Evolutionary conservation across 1,139 yeast genomes (phyloP).

Genomic region (Yamadazyma taylorii): DNA sequence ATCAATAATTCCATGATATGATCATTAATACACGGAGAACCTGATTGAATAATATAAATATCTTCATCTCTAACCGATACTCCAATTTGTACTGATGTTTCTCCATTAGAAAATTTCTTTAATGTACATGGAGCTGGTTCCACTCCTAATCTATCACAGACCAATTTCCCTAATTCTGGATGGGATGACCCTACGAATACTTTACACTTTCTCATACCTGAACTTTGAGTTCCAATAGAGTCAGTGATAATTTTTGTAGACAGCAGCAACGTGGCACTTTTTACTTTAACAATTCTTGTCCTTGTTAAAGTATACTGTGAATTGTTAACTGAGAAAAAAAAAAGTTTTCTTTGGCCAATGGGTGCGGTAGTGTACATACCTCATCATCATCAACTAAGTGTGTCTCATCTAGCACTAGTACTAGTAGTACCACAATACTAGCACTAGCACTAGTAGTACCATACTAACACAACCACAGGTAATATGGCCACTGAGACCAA

Average conservation of each 20-base stretch:
- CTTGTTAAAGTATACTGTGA: too few species aligned
- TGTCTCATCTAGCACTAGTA: too few species aligned
- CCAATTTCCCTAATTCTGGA: conserved; percentile 87
- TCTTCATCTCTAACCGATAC: conserved; percentile 81
- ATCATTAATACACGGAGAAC: conserved; percentile 86
- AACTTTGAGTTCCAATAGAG: background rate
- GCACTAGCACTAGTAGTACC: too few species aligned
- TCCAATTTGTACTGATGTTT: conserved; percentile 71
- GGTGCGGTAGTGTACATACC: too few species aligned
- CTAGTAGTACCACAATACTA: too few species aligned
- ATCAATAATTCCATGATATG: conserved; percentile 95
- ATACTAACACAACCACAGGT: too few species aligned
- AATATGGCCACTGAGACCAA: background rate
- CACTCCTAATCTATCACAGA: conserved; percentile 88
- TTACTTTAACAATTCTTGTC: too few species aligned
- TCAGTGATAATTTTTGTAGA: background rate
- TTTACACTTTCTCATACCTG: conserved; percentile 87
- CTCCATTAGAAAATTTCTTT: conserved; percentile 93
- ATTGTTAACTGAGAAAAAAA: too few species aligned
- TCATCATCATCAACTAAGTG: too few species aligned
- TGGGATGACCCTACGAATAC: conserved; percentile 96
- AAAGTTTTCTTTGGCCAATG: too few species aligned
- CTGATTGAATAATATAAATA: conserved; percentile 89
- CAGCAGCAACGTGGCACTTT: conserved; percentile 1
- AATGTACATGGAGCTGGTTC: conserved; percentile 94